Evolutionary conservation across 78 protist genomes (phyloP).

Genomic region (Andalucia godoyi): DNA sequence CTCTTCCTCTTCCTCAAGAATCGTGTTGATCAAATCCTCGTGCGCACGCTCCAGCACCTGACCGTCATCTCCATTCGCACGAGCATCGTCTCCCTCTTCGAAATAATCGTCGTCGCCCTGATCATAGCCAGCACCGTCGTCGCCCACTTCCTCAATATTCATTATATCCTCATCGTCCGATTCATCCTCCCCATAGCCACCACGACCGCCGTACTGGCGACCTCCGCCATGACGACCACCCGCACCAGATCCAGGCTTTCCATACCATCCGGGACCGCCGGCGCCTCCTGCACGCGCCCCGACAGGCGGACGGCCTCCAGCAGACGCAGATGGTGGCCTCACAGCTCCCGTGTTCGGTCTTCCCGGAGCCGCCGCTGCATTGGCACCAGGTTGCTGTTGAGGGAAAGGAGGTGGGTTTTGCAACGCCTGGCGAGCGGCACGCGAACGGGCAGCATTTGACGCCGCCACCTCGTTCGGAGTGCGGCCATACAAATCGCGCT

Average conservation of each 20-base stretch:
- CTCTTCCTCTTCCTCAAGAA: slow-evolving; percentile 34
- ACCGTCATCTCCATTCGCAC: neutral
- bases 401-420: neutral
- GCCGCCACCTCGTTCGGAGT: neutral
- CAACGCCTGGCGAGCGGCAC: neutral
- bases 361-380: neutral
- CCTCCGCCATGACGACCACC: neutral
- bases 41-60: slow-evolving; percentile 6
- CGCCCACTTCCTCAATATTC: slow-evolving; percentile 1
- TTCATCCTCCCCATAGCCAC: neutral
- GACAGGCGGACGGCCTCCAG: too few species aligned
- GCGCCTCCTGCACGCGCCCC: too few species aligned
- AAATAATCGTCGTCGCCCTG: neutral
- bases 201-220: neutral
- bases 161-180: neutral
- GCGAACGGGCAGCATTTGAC: neutral
- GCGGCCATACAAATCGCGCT: neutral
- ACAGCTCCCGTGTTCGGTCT: neutral
- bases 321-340: too few species aligned
- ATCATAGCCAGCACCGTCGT: neutral
- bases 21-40: slow-evolving; percentile 13
- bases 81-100: neutral
- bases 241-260: neutral
- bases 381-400: neutral
- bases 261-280: too few species aligned